A percentile compares a stretch with the other conserved stretches of the same genome.
Evolutionary conservation across 768 basidiomycete species (phyloP).

Genomic region (Boletellus ananiceps): DNA sequence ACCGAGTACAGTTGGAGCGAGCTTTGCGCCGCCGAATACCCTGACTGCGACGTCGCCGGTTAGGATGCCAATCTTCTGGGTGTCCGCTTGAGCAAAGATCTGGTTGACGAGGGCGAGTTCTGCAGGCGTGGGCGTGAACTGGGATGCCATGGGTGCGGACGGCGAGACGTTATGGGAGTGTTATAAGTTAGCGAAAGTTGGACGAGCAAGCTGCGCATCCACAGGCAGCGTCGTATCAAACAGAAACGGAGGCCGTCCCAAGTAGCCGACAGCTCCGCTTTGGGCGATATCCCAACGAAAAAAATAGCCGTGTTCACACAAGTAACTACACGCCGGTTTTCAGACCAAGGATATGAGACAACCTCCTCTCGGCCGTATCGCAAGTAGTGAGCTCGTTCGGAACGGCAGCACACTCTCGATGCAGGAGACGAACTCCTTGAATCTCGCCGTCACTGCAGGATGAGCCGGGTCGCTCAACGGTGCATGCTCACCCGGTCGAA

Average conservation of each 20-base stretch:
- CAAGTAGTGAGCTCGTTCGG: too few relatives aligned
- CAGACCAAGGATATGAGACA: too few relatives aligned
- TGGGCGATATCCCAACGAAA: too few relatives aligned
- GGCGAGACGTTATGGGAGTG: not conserved
- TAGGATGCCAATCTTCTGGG: constrained; percentile 76
- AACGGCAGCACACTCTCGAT: too few relatives aligned
- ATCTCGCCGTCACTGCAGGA: too few relatives aligned
- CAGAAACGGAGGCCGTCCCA: not conserved
- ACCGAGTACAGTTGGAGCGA: constrained; percentile 72
- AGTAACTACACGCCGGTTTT: too few relatives aligned
- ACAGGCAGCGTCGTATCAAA: not conserved
- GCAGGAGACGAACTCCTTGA: too few relatives aligned
- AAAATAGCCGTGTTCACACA: too few relatives aligned
- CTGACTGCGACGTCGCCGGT: constrained; percentile 89
- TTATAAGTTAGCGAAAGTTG: not conserved
- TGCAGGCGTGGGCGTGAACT: constrained; percentile 43
- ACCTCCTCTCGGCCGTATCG: too few relatives aligned
- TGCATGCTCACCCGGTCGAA: too few relatives aligned
- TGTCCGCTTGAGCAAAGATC: constrained; percentile 70
- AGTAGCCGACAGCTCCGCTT: not conserved
- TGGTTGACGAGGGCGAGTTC: constrained; percentile 62
- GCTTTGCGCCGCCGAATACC: constrained; percentile 79
- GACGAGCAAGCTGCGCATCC: constrained; percentile 16
- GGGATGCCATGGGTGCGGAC: constrained; percentile 33
- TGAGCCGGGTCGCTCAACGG: too few relatives aligned